Evolutionary conservation across 2,329 filamentous ascomycete genomes (phyloP).

Genomic region (Trichoderma sp.): DNA sequence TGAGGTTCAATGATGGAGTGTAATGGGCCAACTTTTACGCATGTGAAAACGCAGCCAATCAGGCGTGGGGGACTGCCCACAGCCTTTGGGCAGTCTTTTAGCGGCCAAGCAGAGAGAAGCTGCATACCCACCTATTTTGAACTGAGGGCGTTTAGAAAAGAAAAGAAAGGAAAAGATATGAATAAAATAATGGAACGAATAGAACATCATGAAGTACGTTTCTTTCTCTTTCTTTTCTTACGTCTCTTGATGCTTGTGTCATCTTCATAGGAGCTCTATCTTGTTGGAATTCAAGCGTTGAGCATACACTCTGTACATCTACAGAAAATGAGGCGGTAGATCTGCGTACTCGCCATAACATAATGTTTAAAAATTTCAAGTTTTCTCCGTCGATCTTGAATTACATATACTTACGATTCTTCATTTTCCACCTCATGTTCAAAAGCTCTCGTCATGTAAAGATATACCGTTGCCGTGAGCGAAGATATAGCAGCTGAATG

Average conservation of each 20-base stretch:
- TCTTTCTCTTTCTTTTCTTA: background rate
- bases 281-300: background rate
- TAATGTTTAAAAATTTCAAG: background rate
- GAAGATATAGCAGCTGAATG: too few relatives aligned
- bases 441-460: background rate
- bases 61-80: background rate
- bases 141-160: background rate
- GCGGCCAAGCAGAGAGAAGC: background rate
- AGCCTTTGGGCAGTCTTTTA: background rate
- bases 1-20: background rate
- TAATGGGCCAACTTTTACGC: slow-evolving; percentile 1
- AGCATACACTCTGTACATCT: background rate
- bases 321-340: background rate
- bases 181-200: background rate
- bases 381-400: background rate
- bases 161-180: background rate
- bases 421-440: fast-evolving
- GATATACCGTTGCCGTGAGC: background rate
- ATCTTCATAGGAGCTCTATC: background rate
- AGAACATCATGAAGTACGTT: background rate
- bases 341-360: background rate
- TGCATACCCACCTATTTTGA: background rate
- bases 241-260: background rate
- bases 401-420: background rate
- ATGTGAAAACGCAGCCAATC: slow-evolving; percentile 1